Evolutionary conservation across 306 rosid genomes (phyloP), one percentile per base, ranked within the genome.

Genomic region (Cicer bijugum): DNA sequence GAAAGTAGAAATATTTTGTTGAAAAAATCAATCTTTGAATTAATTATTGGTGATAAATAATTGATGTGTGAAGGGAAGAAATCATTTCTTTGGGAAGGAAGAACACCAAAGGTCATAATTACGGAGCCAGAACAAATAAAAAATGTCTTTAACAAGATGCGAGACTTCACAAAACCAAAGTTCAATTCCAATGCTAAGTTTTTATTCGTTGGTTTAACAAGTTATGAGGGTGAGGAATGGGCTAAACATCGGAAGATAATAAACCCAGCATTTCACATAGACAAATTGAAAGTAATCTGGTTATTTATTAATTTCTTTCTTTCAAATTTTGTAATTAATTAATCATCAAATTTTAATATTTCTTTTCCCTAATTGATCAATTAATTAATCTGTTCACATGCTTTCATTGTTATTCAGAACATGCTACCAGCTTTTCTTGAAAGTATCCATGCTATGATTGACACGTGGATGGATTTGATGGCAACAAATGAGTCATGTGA

Each of bases 181-280:
- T 0, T 5, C 12, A 28, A 14, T 38, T 43, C 82, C 2, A 4
- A 65, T 75, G 8, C 20, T 58, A 66, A 66, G 66, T 66, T 57
- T 44, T 44, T 71, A 0, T n/a, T 0, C 12, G 5, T 4, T 1
- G 82, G 85, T 15, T 16, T 82, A 1, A 0, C 7, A 40, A 0
- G 1, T 1, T 12, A 53, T 53, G 81, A 84, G 20, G 85, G 79
- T 52, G 82, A 81, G 9, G 85, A 88, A 67, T 88, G 89, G 91
- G 82, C 83, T 16, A 81, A 55, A 77, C 89, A 82, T 76, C 51
- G 88, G 38, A 88, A 66, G 17, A 77, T 86, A 33, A 69, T 85
- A 46, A 82, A 69, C 53, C 90, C 84, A 4, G 84, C 86, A 12
- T 88, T 88, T 53, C 85, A 72, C 59, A 1, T 64, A 0, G 84